phyloP scores from a whole-genome alignment of 257 asterid species.

The Nicotiana sylvestris region DNA sequence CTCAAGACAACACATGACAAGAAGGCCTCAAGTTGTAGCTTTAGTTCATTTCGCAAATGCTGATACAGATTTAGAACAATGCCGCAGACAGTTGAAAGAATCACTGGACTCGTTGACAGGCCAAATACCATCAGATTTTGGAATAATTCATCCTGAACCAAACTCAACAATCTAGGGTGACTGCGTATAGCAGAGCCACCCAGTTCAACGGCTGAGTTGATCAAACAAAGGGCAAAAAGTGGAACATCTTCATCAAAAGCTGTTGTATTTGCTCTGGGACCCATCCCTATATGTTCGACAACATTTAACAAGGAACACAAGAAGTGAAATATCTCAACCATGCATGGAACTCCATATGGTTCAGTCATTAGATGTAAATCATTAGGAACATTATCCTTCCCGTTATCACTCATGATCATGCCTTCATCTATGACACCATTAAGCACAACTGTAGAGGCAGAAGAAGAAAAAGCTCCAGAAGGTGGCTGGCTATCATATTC shows the following conservation, averaged over 20 bases:
- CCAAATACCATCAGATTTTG: conserved; percentile 92
- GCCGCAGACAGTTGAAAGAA: conserved; percentile 91
- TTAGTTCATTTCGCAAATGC: conserved; percentile 73
- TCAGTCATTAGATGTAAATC: conserved; percentile 75
- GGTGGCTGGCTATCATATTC: conserved; percentile 53
- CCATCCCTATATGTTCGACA: conserved; percentile 72
- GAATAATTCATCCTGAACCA: conserved; percentile 88
- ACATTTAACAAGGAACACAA: conserved; percentile 82
- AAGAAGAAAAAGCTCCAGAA: conserved; percentile 42
- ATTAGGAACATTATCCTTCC: conserved; percentile 69
- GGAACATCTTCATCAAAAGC: conserved; percentile 94
- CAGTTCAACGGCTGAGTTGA: conserved; percentile 85
- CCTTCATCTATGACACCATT: conserved; percentile 50
- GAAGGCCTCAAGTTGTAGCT: conserved; percentile 94
- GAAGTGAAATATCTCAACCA: conserved; percentile 94
- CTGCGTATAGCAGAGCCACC: conserved; percentile 69
- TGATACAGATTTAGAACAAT: conserved; percentile 83
- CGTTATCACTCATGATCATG: conserved; percentile 41
- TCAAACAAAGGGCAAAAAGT: conserved; percentile 80
- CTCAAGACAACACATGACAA: conserved; percentile 91
- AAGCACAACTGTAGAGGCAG: conserved; percentile 42
- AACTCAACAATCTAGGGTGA: conserved; percentile 81
- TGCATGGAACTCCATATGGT: conserved; percentile 91
- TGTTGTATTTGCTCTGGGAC: conserved; percentile 74
- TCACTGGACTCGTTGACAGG: conserved; percentile 77